A percentile compares a stretch with the other conserved stretches of the same genome.
Evolutionary conservation across 2,329 filamentous ascomycete species (phyloP).

Genomic region (Aureobasidium uvarum): DNA sequence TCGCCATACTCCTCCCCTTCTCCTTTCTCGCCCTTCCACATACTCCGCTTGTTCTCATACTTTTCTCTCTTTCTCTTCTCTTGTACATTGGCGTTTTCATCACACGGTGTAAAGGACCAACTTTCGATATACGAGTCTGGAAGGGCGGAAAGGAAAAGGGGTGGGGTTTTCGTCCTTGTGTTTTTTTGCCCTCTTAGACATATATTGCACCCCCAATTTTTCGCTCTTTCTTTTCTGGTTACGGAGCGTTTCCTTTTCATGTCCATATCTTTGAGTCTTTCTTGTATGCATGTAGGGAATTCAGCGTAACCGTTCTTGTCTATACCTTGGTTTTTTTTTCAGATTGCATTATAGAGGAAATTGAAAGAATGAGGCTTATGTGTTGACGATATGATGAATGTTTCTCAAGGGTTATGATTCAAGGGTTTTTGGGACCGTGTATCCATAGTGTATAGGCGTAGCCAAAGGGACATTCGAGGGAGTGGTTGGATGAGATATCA

Average conservation of each 20-base stretch:
- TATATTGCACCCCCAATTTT: not conserved
- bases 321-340: not conserved
- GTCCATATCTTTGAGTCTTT: not conserved
- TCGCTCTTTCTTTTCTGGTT: not conserved
- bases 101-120: not conserved
- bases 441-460: too few relatives aligned
- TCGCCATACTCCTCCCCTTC: not conserved
- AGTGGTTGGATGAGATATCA: too few relatives aligned
- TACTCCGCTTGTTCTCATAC: not conserved
- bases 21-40: not conserved
- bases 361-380: not conserved
- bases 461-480: too few relatives aligned
- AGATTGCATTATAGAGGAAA: not conserved
- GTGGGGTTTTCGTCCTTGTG: not conserved
- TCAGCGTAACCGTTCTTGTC: not conserved
- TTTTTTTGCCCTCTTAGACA: not conserved
- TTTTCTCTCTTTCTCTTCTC: not conserved
- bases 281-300: not conserved
- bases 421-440: too few relatives aligned
- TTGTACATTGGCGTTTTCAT: conserved; percentile 11
- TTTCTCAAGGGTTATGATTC: too few relatives aligned
- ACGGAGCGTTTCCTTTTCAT: not conserved
- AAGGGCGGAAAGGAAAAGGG: not conserved
- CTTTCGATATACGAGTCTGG: not conserved
- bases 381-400: not conserved